phyloP scores from a whole-genome alignment of 108 stramenopile genomes.

The Chaetoceros tenuissimus region DNA sequence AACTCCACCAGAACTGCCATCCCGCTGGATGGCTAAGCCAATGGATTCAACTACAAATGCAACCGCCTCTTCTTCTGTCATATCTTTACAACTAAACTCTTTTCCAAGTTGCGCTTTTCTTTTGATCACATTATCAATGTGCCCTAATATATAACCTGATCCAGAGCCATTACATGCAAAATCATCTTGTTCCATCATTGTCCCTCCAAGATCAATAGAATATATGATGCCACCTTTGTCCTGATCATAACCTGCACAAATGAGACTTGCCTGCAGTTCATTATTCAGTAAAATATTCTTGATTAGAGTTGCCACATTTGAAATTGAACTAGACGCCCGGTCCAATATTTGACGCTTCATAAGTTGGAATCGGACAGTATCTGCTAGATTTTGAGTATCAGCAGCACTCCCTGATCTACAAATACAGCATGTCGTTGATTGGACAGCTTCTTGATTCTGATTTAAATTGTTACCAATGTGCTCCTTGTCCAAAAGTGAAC shows the following conservation, averaged over 20 bases:
- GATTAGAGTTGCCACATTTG: slow-evolving; percentile 59
- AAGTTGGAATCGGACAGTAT: slow-evolving; percentile 32
- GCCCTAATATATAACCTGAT: slow-evolving; percentile 54
- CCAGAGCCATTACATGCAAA: slow-evolving; percentile 72
- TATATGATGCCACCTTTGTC: slow-evolving; percentile 45
- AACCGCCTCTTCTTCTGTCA: slow-evolving; percentile 57
- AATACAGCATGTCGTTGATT: slow-evolving; percentile 45
- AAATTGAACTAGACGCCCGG: slow-evolving; percentile 12
- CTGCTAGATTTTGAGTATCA: slow-evolving; percentile 67
- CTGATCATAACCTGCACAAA: slow-evolving; percentile 68
- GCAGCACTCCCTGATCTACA: slow-evolving; percentile 81
- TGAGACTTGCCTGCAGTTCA: slow-evolving; percentile 45
- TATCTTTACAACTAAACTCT: not conserved
- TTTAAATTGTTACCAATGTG: not conserved
- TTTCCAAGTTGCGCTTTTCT: not conserved
- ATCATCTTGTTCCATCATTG: slow-evolving; percentile 44
- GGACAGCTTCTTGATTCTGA: slow-evolving; percentile 1
- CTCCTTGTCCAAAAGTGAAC: slow-evolving; percentile 3
- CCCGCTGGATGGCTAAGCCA: slow-evolving; percentile 56
- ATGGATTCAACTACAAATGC: slow-evolving; percentile 47
- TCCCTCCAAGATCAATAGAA: slow-evolving; percentile 41
- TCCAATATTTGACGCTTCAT: slow-evolving; percentile 27
- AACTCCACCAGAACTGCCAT: slow-evolving; percentile 78
- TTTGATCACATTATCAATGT: slow-evolving; percentile 37
- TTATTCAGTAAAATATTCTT: slow-evolving; percentile 26